A percentile compares a stretch with the other conserved stretches of the same genome.
These are phyloP conservation scores for Chalaropsis thielavioides DNA, from an alignment of 2,329 filamentous ascomycete species.

Conservation along the genomic window DNA sequence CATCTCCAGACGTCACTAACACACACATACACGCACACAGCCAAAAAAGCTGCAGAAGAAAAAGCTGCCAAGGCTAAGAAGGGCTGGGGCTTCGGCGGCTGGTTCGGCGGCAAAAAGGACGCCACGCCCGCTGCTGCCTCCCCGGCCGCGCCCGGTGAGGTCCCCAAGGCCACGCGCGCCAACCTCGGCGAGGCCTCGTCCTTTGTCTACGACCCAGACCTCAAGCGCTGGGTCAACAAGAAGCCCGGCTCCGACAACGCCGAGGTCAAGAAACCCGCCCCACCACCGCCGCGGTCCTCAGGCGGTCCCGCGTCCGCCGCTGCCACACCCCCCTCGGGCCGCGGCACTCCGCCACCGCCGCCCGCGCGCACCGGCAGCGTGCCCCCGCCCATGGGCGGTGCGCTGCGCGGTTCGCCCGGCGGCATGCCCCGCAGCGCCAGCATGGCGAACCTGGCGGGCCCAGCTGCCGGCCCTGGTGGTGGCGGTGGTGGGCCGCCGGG, in stretches of 20 bases:
- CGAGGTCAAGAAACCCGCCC: slow-evolving; percentile 48
- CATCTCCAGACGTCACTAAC: not conserved
- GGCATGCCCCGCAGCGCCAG: slow-evolving; percentile 12
- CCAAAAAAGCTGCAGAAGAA: slow-evolving; percentile 43
- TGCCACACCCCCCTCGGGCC: slow-evolving; percentile 32
- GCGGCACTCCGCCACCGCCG: slow-evolving; percentile 24
- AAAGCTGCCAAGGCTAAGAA: slow-evolving; percentile 34
- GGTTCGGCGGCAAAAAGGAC: slow-evolving; percentile 66
- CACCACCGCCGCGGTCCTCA: slow-evolving; percentile 60
- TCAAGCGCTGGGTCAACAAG: slow-evolving; percentile 98
- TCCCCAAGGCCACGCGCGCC: slow-evolving; percentile 62
- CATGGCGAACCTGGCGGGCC: slow-evolving; percentile 10
- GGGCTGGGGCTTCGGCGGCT: slow-evolving; percentile 70
- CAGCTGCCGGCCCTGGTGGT: not conserved
- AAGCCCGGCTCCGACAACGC: slow-evolving; percentile 56
- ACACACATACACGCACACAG: slow-evolving; percentile 26
- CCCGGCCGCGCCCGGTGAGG: slow-evolving; percentile 27
- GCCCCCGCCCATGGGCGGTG: slow-evolving; percentile 24
- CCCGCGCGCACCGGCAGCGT: slow-evolving; percentile 22
- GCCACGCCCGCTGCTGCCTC: slow-evolving; percentile 21
- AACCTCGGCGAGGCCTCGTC: slow-evolving; percentile 89
- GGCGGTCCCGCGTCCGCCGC: slow-evolving; percentile 34
- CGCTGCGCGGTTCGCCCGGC: slow-evolving; percentile 12
- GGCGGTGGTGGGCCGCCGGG: slow-evolving; percentile 19
- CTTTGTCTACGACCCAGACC: slow-evolving; percentile 88